Conservation (phyloP, 345 rosid species). For the Camelina laxa region DNA sequence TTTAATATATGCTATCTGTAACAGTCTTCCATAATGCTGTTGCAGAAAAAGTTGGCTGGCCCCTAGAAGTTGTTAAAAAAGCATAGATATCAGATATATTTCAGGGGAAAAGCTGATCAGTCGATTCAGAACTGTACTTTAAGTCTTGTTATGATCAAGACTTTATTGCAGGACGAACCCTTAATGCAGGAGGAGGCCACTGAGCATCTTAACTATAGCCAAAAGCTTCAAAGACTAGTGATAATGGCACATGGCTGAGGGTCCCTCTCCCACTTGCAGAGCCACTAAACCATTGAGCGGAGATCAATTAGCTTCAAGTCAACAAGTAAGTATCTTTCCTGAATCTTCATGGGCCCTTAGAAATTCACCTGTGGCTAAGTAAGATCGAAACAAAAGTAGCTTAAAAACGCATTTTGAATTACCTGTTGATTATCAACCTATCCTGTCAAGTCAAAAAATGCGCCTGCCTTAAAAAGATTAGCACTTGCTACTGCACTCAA, state of each 20-base stretch:
- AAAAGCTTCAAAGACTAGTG: slow-evolving; percentile 41
- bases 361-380: slow-evolving; percentile 42
- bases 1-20: slow-evolving; percentile 30
- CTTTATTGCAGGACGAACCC: slow-evolving; percentile 38
- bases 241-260: slow-evolving; percentile 43
- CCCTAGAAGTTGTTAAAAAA: slow-evolving; percentile 29
- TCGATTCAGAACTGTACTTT: slow-evolving; percentile 40
- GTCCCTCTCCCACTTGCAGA: slow-evolving; percentile 44
- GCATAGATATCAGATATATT: slow-evolving; percentile 43
- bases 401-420: slow-evolving; percentile 18
- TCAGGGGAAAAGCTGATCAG: slow-evolving; percentile 34
- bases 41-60: slow-evolving; percentile 25
- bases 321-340: slow-evolving; percentile 37
- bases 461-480: slow-evolving; percentile 30
- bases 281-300: slow-evolving; percentile 39
- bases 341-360: slow-evolving; percentile 42
- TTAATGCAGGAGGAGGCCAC: slow-evolving; percentile 41
- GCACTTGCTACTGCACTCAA: slow-evolving; percentile 43
- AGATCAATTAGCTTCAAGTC: slow-evolving; percentile 43
- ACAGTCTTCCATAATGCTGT: slow-evolving; percentile 35
- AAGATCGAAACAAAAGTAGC: slow-evolving; percentile 32
- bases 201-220: slow-evolving; percentile 38
- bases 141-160: slow-evolving; percentile 44
- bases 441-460: slow-evolving; percentile 43
- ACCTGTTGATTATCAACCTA: slow-evolving; percentile 38